These are phyloP conservation scores for Aspergillus quadricinctus DNA, from an alignment of 2,329 filamentous ascomycete genomes.

Conservation along the genomic window DNA sequence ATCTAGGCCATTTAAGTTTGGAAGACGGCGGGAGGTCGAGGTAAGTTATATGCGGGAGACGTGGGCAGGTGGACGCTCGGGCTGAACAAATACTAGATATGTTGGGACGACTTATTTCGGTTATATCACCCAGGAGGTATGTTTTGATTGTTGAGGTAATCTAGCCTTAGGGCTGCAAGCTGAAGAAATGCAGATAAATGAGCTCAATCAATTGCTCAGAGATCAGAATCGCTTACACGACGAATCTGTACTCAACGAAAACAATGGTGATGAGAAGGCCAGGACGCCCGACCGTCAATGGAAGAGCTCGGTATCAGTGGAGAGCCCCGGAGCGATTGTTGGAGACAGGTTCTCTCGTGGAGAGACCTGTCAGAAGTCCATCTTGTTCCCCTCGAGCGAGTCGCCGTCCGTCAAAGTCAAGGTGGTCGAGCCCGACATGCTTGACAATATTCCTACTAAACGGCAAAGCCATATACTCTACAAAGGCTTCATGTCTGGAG, in stretches of 20 bases:
- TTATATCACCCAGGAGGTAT: constrained; percentile 43
- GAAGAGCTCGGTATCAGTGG: constrained; percentile 13
- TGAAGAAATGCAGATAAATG: constrained; percentile 35
- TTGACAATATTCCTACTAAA: constrained; percentile 40
- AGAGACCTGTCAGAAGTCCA: constrained; percentile 33
- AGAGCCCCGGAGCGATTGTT: constrained; percentile 8
- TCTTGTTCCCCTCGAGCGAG: constrained; percentile 34
- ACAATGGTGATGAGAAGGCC: constrained; percentile 17
- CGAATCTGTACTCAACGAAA: constrained; percentile 16
- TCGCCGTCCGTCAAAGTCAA: constrained; percentile 31
- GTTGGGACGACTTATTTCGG: constrained; percentile 45
- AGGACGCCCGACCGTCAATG: constrained; percentile 15
- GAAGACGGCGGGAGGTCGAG: constrained; percentile 41
- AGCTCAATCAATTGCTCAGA: constrained; percentile 41
- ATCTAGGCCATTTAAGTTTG: constrained; percentile 40
- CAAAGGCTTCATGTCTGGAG: constrained; percentile 44
- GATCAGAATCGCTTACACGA: constrained; percentile 38
- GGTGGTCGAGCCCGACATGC: constrained; percentile 36
- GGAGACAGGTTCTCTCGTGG: constrained; percentile 15
- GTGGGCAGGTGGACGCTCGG: neutral
- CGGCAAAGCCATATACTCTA: constrained; percentile 45
- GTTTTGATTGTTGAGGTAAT: neutral
- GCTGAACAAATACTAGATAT: constrained; percentile 29
- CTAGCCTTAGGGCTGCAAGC: neutral
- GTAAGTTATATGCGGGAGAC: constrained; percentile 25